Conservation (phyloP, 2,329 filamentous ascomycete species). For the Hypoxylon sp. region DNA sequence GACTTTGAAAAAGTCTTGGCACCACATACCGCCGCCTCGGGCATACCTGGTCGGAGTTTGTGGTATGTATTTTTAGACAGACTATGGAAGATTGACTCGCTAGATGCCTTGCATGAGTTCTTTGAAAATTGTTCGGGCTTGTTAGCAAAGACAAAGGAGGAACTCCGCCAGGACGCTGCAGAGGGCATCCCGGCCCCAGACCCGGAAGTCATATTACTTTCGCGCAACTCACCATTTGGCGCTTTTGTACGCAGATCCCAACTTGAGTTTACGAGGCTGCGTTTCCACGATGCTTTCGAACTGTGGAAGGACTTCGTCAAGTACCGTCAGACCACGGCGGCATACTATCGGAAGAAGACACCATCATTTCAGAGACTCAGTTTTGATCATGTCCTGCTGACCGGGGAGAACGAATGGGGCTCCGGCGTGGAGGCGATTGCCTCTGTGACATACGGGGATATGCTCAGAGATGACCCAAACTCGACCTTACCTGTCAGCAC, state of each 20-base stretch:
- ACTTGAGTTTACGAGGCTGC: conserved; percentile 84
- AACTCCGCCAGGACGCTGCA: conserved; percentile 70
- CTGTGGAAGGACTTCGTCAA: conserved; percentile 87
- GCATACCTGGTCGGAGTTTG: conserved; percentile 82
- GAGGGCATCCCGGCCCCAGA: conserved; percentile 64
- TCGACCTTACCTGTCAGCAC: conserved; percentile 72
- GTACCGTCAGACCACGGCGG: conserved; percentile 83
- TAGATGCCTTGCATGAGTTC: conserved; percentile 84
- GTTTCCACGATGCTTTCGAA: conserved; percentile 82
- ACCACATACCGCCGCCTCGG: conserved; percentile 66
- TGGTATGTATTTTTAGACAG: conserved; percentile 88
- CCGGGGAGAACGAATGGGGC: conserved; percentile 67
- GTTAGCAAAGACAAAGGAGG: conserved; percentile 74
- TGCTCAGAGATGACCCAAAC: conserved; percentile 62
- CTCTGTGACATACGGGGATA: conserved; percentile 67
- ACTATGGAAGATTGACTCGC: conserved; percentile 86
- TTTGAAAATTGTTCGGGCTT: conserved; percentile 73
- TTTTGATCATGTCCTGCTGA: conserved; percentile 70
- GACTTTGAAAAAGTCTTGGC: conserved; percentile 73
- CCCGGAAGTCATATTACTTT: conserved; percentile 72
- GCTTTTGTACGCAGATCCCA: conserved; percentile 82
- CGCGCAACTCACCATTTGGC: conserved; percentile 84
- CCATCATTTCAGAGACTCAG: conserved; percentile 70
- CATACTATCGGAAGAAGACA: conserved; percentile 75
- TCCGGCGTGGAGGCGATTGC: conserved; percentile 63